Evolutionary conservation across 768 basidiomycete species (phyloP).

Genomic region (Hericium coralloides): DNA sequence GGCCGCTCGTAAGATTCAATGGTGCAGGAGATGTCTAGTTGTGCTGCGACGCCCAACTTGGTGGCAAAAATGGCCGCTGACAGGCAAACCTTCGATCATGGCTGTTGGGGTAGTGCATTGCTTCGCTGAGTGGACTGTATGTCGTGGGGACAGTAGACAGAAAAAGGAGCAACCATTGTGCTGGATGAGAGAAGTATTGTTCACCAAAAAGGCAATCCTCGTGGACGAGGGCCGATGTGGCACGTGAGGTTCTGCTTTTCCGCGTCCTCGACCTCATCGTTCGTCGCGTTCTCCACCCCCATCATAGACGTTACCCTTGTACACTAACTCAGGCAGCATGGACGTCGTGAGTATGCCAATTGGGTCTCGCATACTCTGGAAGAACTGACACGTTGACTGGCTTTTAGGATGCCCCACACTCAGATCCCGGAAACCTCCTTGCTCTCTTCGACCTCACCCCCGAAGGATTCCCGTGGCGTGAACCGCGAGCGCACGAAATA

Average conservation of each 20-base stretch:
- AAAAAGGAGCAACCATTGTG: not conserved
- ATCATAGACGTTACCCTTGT: not conserved
- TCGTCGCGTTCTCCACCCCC: not conserved
- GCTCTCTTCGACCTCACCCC: conserved; percentile 42
- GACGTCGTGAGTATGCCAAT: not conserved
- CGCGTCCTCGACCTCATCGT: not conserved
- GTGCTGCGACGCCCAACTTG: too few relatives aligned
- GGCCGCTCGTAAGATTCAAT: too few relatives aligned
- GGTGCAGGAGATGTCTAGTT: too few relatives aligned
- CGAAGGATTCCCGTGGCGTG: conserved; percentile 51
- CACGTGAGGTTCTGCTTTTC: conserved; percentile 1
- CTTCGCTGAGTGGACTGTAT: too few relatives aligned
- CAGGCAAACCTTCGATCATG: too few relatives aligned
- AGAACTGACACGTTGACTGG: too few relatives aligned
- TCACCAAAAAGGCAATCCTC: not conserved
- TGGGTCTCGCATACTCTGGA: too few relatives aligned
- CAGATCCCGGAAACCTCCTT: conserved; percentile 6
- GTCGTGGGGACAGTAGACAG: not conserved
- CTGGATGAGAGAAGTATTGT: not conserved
- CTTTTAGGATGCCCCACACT: conserved; percentile 4
- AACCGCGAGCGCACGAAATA: conserved; percentile 45
- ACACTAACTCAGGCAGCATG: not conserved
- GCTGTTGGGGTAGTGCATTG: too few relatives aligned
- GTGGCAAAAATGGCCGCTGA: too few relatives aligned
- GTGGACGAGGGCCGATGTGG: not conserved